Conservation (phyloP, 495 filamentous ascomycete species). For the Neurospora sp. region DNA sequence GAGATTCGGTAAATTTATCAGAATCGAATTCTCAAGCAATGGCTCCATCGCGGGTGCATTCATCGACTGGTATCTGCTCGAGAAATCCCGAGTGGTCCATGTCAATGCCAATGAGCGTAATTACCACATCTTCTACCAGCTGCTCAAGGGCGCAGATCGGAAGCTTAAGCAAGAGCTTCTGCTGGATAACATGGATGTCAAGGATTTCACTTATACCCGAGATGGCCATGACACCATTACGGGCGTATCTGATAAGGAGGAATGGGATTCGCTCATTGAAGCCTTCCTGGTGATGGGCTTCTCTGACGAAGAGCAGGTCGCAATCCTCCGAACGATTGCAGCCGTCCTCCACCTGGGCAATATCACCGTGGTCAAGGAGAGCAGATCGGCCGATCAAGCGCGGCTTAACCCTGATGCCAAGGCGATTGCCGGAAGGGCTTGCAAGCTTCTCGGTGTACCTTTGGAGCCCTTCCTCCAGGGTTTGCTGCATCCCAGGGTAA, state of each 20-base stretch:
- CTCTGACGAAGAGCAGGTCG: constrained; percentile 69
- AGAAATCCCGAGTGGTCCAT: constrained; percentile 91
- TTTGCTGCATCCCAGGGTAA: constrained; percentile 82
- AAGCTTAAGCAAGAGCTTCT: constrained; percentile 65
- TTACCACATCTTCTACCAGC: constrained; percentile 97
- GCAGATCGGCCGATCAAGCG: constrained; percentile 82
- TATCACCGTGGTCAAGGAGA: constrained; percentile 78
- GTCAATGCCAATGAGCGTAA: constrained; percentile 82
- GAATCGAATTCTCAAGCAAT: constrained; percentile 84
- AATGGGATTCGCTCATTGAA: constrained; percentile 84
- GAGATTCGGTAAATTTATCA: constrained; percentile 97
- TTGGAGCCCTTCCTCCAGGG: constrained; percentile 78
- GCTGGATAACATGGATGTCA: constrained; percentile 57
- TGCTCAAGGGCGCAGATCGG: constrained; percentile 71
- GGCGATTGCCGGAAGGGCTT: constrained; percentile 62
- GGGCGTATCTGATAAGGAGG: constrained; percentile 82
- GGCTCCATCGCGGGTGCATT: constrained; percentile 93
- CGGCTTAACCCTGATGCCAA: constrained; percentile 63
- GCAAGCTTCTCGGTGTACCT: constrained; percentile 73
- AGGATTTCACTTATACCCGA: constrained; percentile 84
- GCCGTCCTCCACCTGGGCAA: constrained; percentile 92
- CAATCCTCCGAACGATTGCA: constrained; percentile 78
- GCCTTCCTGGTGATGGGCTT: constrained; percentile 95
- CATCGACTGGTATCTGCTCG: constrained; percentile 97
- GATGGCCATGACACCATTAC: constrained; percentile 83